Evolutionary conservation across 2,329 filamentous ascomycete genomes (phyloP).

Genomic region (Aspergillus chevalieri): DNA sequence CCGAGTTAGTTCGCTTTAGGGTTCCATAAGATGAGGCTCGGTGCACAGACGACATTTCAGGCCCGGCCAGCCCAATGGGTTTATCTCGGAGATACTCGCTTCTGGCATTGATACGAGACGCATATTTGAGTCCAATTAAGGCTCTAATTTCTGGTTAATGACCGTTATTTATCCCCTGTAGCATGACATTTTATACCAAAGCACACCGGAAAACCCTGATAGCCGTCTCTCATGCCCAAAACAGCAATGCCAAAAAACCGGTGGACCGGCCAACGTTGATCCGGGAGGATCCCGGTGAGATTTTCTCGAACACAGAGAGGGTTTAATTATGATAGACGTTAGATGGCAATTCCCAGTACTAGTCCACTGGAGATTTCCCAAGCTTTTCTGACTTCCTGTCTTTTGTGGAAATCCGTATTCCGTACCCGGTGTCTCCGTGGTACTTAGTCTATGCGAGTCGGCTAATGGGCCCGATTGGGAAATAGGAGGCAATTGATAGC

Average conservation of each 20-base stretch:
- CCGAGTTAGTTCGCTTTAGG: too few species aligned
- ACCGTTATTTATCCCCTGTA: too few species aligned
- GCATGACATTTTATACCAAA: background rate
- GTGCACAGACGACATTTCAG: background rate
- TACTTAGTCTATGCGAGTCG: background rate
- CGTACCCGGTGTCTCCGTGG: too few species aligned
- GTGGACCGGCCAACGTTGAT: background rate
- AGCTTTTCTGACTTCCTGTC: background rate
- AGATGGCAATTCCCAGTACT: background rate
- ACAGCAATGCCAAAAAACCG: background rate
- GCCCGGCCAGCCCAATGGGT: background rate
- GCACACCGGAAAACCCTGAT: too few species aligned
- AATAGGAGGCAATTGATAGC: background rate
- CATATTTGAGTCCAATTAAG: too few species aligned
- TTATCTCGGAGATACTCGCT: background rate
- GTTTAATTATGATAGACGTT: background rate
- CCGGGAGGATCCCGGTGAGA: background rate
- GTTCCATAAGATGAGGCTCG: background rate
- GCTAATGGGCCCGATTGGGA: background rate
- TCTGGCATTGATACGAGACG: too few species aligned
- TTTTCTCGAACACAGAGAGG: background rate
- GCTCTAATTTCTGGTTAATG: too few species aligned
- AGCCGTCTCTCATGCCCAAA: background rate
- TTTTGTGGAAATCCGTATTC: background rate
- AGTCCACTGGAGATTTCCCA: too few species aligned